Percentiles rank a stretch among this genome's conserved stretches.
Evolutionary conservation across 2,329 filamentous ascomycete species (phyloP).

Genomic region (Exophiala lecanii-corni): DNA sequence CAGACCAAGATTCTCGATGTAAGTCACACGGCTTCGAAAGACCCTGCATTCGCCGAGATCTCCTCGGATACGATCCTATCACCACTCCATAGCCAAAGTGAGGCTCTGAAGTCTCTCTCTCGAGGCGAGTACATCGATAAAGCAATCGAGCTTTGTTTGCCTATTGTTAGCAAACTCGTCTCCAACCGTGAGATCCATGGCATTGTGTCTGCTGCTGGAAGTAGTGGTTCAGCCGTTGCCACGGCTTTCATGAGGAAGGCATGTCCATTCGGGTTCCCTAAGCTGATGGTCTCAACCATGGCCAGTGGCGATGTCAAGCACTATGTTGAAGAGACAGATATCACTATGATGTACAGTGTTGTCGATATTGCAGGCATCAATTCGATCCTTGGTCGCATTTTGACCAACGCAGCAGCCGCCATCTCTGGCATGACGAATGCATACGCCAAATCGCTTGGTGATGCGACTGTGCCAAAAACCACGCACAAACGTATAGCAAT

Average conservation of each 20-base stretch:
- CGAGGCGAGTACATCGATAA: constrained; percentile 54
- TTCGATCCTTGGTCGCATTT: constrained; percentile 51
- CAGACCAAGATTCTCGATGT: constrained; percentile 52
- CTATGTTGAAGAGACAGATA: constrained; percentile 64
- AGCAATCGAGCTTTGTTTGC: constrained; percentile 49
- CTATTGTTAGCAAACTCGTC: constrained; percentile 40
- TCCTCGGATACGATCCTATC: constrained; percentile 41
- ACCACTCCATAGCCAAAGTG: constrained; percentile 29
- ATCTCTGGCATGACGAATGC: constrained; percentile 55
- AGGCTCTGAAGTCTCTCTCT: constrained; percentile 38
- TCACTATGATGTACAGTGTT: constrained; percentile 66
- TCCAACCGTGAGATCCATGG: constrained; percentile 45
- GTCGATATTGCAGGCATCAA: constrained; percentile 67
- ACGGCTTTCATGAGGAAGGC: constrained; percentile 57
- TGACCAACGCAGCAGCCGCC: constrained; percentile 60
- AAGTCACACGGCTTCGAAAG: constrained; percentile 40
- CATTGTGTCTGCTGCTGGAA: constrained; percentile 58
- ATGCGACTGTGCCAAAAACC: constrained; percentile 6
- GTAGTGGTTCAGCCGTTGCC: constrained; percentile 58
- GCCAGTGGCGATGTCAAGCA: constrained; percentile 62
- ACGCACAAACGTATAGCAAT: constrained; percentile 54
- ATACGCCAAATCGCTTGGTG: constrained; percentile 31
- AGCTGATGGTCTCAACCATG: constrained; percentile 66
- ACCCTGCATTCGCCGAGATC: constrained; percentile 30
- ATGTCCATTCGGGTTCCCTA: constrained; percentile 61